A percentile compares a stretch with the other conserved stretches of the same genome.
Conservation (phyloP, 495 filamentous ascomycete species). For the Penicillium crystallinum region DNA sequence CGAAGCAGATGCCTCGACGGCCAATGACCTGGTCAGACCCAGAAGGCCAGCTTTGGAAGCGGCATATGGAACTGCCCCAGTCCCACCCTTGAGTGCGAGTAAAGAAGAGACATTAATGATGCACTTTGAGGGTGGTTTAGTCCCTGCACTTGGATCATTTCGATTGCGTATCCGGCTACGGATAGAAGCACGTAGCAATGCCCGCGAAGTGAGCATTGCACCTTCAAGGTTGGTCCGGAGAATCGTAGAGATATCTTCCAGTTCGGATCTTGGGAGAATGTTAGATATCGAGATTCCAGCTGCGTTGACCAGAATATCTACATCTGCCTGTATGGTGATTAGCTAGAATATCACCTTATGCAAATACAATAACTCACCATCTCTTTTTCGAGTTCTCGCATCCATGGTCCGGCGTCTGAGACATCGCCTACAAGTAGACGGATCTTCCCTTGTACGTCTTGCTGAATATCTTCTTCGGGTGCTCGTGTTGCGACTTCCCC, state of each 20-base stretch:
- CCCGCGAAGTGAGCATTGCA: constrained; percentile 59
- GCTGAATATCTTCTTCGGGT: constrained; percentile 11
- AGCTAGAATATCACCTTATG: background rate
- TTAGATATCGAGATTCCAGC: constrained; percentile 62
- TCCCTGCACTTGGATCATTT: constrained; percentile 3
- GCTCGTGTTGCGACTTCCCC: constrained; percentile 16
- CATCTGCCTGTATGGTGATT: constrained; percentile 23
- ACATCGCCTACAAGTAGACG: constrained; percentile 45
- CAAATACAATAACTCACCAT: constrained; percentile 28
- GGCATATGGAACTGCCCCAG: constrained; percentile 66
- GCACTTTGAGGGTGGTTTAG: constrained; percentile 36
- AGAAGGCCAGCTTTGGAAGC: constrained; percentile 77
- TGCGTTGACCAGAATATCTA: constrained; percentile 70
- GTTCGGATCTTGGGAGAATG: constrained; percentile 47
- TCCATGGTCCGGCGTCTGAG: constrained; percentile 40
- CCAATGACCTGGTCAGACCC: constrained; percentile 67
- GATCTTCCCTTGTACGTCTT: constrained; percentile 11
- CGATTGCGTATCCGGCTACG: constrained; percentile 31
- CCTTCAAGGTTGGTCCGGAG: constrained; percentile 67
- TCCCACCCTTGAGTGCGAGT: constrained; percentile 56
- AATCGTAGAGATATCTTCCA: constrained; percentile 40
- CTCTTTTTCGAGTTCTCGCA: constrained; percentile 35
- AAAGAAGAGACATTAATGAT: constrained; percentile 81
- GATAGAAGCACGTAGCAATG: constrained; percentile 44
- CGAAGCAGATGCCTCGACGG: constrained; percentile 50